Conservation (phyloP, 1,284 basidiomycete genomes). For the Rhodotorula sp. region DNA sequence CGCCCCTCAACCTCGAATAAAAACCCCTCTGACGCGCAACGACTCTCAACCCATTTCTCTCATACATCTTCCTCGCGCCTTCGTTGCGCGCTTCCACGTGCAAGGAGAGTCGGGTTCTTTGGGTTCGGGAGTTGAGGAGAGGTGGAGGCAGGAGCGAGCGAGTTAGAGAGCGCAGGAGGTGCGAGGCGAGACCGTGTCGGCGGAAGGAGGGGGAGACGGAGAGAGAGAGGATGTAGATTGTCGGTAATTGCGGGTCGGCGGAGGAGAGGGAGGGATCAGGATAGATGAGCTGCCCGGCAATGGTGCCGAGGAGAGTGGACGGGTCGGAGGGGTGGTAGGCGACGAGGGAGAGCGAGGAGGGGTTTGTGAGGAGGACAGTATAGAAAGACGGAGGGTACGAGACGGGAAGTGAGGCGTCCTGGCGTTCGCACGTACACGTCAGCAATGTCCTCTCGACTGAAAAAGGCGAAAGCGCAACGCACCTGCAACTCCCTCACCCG, state of each 20-base stretch:
- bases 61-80: conserved; percentile 6
- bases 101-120: background rate
- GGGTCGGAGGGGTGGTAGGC: conserved; percentile 1
- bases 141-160: background rate
- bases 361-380: conserved; percentile 17
- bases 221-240: conserved; percentile 24
- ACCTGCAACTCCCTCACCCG: conserved; percentile 9
- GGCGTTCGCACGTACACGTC: background rate
- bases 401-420: conserved; percentile 20
- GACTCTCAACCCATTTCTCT: conserved; percentile 1
- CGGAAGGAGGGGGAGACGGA: conserved; percentile 6
- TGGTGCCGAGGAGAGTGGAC: conserved; percentile 4
- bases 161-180: conserved; percentile 1
- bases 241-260: background rate
- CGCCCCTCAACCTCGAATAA: conserved; percentile 2
- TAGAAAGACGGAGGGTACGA: conserved; percentile 19
- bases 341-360: conserved; percentile 19
- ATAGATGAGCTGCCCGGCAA: conserved; percentile 8
- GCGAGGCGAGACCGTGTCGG: conserved; percentile 4
- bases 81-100: conserved; percentile 17
- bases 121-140: too few species aligned
- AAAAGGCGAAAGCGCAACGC: background rate
- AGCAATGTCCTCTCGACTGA: too few species aligned
- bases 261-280: background rate
- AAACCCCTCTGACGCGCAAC: background rate